Evolutionary conservation across 179 eudicot species (phyloP).

Genomic region (Dionaea muscipula): DNA sequence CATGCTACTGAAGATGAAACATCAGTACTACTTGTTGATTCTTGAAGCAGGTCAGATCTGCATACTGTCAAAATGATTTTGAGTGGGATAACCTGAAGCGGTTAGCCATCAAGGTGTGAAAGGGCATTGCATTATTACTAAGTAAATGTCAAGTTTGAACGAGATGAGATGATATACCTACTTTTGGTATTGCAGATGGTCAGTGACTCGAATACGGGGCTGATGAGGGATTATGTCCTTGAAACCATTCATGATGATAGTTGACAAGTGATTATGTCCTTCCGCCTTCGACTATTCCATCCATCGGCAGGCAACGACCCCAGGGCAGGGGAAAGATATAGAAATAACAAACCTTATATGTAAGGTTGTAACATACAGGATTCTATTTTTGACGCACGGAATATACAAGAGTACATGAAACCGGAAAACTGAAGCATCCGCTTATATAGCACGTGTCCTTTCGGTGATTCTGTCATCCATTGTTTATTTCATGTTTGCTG

Average conservation of each 20-base stretch:
- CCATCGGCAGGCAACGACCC: too few species aligned
- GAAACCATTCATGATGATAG: conserved; percentile 47
- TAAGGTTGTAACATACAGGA: too few species aligned
- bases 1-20: too few species aligned
- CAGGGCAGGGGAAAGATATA: too few species aligned
- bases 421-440: too few species aligned
- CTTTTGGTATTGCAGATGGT: conserved; percentile 46
- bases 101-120: conserved; percentile 43
- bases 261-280: neutral
- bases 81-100: conserved; percentile 80
- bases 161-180: too few species aligned
- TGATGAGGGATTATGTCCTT: conserved; percentile 74
- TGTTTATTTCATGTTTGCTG: conserved; percentile 13
- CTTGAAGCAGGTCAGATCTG: conserved; percentile 57
- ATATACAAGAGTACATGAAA: too few species aligned
- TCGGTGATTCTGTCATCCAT: neutral
- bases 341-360: too few species aligned
- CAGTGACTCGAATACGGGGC: conserved; percentile 53
- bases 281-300: too few species aligned
- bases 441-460: too few species aligned
- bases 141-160: neutral
- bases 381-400: too few species aligned
- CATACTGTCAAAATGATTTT: conserved; percentile 71
- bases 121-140: neutral
- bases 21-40: neutral